Conservation (phyloP, 345 rosid genomes). For the Orychophragmus violaceus region DNA sequence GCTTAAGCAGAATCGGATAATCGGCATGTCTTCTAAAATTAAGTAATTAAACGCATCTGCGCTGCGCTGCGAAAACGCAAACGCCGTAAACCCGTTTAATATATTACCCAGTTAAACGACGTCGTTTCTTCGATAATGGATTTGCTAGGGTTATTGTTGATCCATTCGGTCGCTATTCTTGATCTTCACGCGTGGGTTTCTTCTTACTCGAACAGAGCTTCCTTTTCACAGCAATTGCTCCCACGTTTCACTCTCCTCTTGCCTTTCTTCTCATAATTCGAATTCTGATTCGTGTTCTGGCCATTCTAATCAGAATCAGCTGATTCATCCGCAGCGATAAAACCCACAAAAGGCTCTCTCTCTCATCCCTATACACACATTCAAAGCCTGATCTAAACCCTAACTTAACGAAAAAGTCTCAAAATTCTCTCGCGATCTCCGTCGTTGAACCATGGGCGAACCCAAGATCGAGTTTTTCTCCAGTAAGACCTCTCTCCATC, state of each 20-base stretch:
- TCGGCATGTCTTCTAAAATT: no score
- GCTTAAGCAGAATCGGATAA: no score
- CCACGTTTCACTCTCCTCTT: conserved; percentile 60
- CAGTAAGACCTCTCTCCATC: neutral
- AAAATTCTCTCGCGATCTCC: no score
- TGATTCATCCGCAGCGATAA: no score
- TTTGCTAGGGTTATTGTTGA: conserved; percentile 32
- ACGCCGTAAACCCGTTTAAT: no score
- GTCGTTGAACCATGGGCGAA: neutral
- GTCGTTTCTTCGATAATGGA: no score
- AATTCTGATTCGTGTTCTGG: neutral
- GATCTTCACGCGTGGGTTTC: conserved; percentile 75
- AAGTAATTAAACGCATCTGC: no score
- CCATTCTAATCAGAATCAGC: neutral
- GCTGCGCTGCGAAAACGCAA: no score
- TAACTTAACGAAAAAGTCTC: no score
- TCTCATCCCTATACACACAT: no score
- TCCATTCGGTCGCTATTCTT: conserved; percentile 58
- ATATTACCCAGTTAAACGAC: no score
- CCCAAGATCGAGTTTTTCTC: neutral
- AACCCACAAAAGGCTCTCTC: no score
- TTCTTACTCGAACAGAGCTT: conserved; percentile 91
- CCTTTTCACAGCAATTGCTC: conserved; percentile 62
- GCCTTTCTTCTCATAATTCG: conserved; percentile 27
- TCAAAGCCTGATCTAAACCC: neutral